A percentile compares a stretch with the other conserved stretches of the same genome.
Conservation (phyloP, 1,284 basidiomycete genomes). For the Caloboletus inedulis region DNA sequence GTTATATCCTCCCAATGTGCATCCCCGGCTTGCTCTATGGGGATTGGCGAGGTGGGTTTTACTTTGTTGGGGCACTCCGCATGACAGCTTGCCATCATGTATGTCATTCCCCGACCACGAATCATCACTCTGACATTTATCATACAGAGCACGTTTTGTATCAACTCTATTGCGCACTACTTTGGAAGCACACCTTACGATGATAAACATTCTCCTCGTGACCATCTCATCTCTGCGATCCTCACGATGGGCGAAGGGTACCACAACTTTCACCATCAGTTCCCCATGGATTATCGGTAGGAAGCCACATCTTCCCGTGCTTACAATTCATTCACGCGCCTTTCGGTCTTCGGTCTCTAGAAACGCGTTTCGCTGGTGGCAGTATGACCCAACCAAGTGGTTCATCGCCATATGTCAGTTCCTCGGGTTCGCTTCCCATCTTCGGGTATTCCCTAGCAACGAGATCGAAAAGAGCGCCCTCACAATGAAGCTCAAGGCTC, state of each 20-base stretch:
- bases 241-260: constrained; percentile 91
- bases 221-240: constrained; percentile 83
- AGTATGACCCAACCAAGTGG: constrained; percentile 75
- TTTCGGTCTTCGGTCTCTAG: constrained; percentile 10
- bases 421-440: constrained; percentile 72
- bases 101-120: constrained; percentile 32
- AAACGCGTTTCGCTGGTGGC: constrained; percentile 65
- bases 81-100: constrained; percentile 79
- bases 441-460: constrained; percentile 82
- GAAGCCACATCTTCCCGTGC: not conserved
- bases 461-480: constrained; percentile 81
- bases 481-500: constrained; percentile 78
- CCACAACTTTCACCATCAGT: constrained; percentile 91
- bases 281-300: constrained; percentile 56
- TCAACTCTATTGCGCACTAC: constrained; percentile 90
- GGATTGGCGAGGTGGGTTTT: constrained; percentile 83
- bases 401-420: constrained; percentile 70
- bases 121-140: constrained; percentile 9
- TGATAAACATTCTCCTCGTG: constrained; percentile 78
- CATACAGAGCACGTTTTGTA: constrained; percentile 79
- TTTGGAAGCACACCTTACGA: constrained; percentile 84
- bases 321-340: constrained; percentile 4
- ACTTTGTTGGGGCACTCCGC: constrained; percentile 69
- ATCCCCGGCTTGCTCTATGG: constrained; percentile 77
- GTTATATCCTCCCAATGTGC: constrained; percentile 68